A percentile compares a stretch with the other conserved stretches of the same genome.
These are phyloP conservation scores for Ascosphaera pollenicola DNA, from an alignment of 2,329 filamentous ascomycete genomes.

Conservation along the genomic window DNA sequence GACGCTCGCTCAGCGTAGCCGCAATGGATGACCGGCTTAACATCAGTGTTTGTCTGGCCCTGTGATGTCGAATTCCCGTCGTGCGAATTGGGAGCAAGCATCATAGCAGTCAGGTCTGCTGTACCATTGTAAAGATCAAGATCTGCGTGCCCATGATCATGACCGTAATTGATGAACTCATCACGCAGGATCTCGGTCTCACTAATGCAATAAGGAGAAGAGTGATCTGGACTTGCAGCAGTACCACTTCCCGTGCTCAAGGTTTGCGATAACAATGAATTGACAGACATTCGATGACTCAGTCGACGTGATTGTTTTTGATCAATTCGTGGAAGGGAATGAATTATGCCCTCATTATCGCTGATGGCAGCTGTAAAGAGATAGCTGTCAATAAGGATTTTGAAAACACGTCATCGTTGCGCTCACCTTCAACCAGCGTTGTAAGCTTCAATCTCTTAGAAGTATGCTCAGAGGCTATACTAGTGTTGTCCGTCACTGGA, in stretches of 20 bases:
- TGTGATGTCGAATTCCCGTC: not conserved
- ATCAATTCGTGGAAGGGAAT: not conserved
- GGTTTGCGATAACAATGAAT: slow-evolving; percentile 37
- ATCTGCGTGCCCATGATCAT: slow-evolving; percentile 49
- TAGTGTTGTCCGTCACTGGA: no score
- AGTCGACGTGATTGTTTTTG: no score
- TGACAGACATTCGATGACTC: slow-evolving; percentile 36
- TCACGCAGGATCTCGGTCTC: slow-evolving; percentile 7
- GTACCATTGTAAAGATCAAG: slow-evolving; percentile 43
- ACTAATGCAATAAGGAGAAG: slow-evolving; percentile 11
- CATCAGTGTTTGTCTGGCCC: not conserved
- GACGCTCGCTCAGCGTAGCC: not conserved
- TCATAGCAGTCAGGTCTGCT: slow-evolving; percentile 45
- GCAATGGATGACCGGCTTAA: not conserved
- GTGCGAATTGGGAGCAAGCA: not conserved
- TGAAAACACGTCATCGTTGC: no score
- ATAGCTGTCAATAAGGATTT: no score
- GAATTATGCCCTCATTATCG: not conserved
- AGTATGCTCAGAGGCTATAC: no score
- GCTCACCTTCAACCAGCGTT: no score
- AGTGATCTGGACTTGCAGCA: slow-evolving; percentile 4
- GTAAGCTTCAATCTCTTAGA: no score
- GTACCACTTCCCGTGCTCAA: slow-evolving; percentile 12
- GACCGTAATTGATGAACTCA: slow-evolving; percentile 34
- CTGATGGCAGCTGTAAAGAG: no score